Conservation (phyloP, 441 rosid genomes). For the Syzygium syzygioides region DNA sequence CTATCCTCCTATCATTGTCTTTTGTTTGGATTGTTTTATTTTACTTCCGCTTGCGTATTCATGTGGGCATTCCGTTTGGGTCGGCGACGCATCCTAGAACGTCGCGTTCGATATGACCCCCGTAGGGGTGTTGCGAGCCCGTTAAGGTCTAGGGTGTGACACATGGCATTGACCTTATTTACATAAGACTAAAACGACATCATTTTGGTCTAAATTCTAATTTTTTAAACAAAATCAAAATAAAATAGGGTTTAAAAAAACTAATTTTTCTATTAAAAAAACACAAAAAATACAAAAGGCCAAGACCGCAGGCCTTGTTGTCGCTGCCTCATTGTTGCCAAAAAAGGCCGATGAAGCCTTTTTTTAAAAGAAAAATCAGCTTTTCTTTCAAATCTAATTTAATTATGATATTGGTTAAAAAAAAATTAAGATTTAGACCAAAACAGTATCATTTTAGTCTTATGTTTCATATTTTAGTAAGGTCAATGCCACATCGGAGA, state of each 20-base stretch:
- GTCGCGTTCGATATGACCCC: too few relatives aligned
- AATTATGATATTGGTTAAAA: background rate
- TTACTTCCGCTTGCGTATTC: too few relatives aligned
- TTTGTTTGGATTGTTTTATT: too few relatives aligned
- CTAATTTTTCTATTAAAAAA: background rate
- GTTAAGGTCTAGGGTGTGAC: too few relatives aligned
- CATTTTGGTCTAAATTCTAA: background rate
- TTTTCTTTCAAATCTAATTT: background rate
- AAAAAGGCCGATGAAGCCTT: background rate
- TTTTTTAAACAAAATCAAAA: background rate
- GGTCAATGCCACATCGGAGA: background rate
- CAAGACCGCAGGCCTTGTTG: background rate
- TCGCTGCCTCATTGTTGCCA: rapidly evolving
- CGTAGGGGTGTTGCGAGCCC: too few relatives aligned
- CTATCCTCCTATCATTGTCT: too few relatives aligned
- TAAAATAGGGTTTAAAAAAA: background rate
- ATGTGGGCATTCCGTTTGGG: too few relatives aligned
- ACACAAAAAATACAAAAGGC: background rate
- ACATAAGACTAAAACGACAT: background rate
- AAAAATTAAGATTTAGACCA: background rate
- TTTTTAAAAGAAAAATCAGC: background rate
- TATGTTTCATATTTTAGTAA: background rate
- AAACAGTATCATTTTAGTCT: background rate
- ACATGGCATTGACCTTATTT: background rate
- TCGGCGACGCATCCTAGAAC: too few relatives aligned